Evolutionary conservation across 1,139 yeast species (phyloP).

Genomic region (Schizosaccharomyces versatilis): DNA sequence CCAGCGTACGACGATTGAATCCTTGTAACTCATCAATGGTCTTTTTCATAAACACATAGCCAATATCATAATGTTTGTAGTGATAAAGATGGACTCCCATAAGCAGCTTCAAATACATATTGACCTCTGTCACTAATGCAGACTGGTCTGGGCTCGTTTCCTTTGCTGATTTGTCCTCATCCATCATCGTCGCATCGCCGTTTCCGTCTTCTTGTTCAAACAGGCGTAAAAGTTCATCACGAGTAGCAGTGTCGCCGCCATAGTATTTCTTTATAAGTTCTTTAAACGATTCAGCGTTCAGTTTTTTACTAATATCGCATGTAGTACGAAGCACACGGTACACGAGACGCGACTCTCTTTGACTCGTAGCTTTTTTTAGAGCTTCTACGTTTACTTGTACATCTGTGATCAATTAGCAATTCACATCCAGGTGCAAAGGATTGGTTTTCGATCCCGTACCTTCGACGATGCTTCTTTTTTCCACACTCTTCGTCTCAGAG

Average conservation of each 20-base stretch:
- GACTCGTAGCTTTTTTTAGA: slow-evolving; percentile 47
- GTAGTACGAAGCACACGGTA: slow-evolving; percentile 70
- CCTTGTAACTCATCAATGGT: slow-evolving; percentile 36
- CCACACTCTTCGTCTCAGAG: too few species aligned
- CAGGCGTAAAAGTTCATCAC: slow-evolving; percentile 15
- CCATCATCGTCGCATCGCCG: slow-evolving; percentile 3
- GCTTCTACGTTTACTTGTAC: slow-evolving; percentile 33
- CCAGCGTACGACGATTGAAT: slow-evolving; percentile 65
- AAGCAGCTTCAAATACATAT: slow-evolving; percentile 42
- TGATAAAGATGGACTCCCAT: slow-evolving; percentile 61
- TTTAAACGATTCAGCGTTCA: slow-evolving; percentile 34
- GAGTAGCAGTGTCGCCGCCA: slow-evolving; percentile 22
- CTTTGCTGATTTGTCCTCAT: slow-evolving; percentile 16
- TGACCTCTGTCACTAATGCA: slow-evolving; percentile 56
- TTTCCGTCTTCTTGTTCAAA: slow-evolving; percentile 17
- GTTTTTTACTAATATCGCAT: slow-evolving; percentile 46
- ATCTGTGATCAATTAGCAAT: slow-evolving; percentile 17
- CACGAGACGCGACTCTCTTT: slow-evolving; percentile 69
- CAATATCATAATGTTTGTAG: slow-evolving; percentile 23
- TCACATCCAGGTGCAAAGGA: too few species aligned
- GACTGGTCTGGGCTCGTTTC: slow-evolving; percentile 16
- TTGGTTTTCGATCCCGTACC: background rate
- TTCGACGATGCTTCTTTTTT: background rate
- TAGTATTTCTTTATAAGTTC: slow-evolving; percentile 34
- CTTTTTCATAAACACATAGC: slow-evolving; percentile 19